Conservation (phyloP, 495 filamentous ascomycete genomes). For the Neurospora terricola region DNA sequence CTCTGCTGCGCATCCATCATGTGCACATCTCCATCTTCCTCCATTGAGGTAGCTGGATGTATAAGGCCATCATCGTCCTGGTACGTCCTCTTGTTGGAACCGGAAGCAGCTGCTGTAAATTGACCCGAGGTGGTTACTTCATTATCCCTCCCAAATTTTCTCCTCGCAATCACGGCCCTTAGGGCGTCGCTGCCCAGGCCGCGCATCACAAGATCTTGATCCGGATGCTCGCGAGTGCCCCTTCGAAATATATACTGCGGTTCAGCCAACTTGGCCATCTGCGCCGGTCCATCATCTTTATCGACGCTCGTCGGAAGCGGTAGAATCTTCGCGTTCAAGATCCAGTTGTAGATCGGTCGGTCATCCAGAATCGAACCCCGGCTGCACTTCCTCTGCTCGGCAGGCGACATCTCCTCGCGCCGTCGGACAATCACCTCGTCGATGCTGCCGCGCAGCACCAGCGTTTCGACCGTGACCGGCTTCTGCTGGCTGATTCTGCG, state of each 20-base stretch:
- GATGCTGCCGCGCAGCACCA: conserved; percentile 70
- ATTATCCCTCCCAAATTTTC: neutral
- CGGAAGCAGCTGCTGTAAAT: neutral
- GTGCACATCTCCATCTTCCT: neutral
- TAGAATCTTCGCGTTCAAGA: conserved; percentile 60
- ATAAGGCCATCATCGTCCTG: neutral
- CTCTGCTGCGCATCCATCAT: neutral
- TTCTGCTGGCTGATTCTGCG: conserved; percentile 78
- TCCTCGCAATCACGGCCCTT: neutral
- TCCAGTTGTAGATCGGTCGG: conserved; percentile 63
- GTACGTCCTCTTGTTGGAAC: neutral
- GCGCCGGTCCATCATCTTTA: conserved; percentile 24
- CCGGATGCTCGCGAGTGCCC: conserved; percentile 19
- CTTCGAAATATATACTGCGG: conserved; percentile 54
- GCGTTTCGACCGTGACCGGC: conserved; percentile 76
- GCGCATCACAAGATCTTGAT: conserved; percentile 24
- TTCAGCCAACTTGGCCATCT: conserved; percentile 45
- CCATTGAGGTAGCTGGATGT: neutral
- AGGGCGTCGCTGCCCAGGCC: neutral
- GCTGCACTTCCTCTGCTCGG: conserved; percentile 56
- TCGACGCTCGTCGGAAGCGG: conserved; percentile 38
- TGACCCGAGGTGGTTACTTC: neutral
- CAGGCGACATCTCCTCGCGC: conserved; percentile 64
- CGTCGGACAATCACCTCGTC: conserved; percentile 78
- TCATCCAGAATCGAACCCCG: conserved; percentile 55